Evolutionary conservation across 192 early-diverging fungal species (phyloP).

Genomic region (Podila verticillata): DNA sequence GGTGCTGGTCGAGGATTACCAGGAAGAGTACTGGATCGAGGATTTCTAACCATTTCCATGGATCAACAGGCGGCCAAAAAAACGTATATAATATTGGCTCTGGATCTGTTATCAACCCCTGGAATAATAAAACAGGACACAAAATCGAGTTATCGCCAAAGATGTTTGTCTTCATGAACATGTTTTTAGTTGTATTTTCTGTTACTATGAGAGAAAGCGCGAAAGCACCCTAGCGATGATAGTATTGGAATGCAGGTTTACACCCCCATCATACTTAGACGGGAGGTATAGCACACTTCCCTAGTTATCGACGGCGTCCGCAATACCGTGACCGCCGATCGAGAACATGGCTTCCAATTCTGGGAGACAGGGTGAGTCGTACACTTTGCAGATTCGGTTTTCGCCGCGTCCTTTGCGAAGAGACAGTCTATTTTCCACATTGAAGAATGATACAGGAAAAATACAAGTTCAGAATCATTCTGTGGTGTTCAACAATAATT

Average conservation of each 20-base stretch:
- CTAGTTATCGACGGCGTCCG: slow-evolving; percentile 78
- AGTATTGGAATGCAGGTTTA: too few species aligned
- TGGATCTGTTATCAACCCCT: too few species aligned
- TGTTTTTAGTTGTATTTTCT: too few species aligned
- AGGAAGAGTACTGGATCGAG: slow-evolving; percentile 58
- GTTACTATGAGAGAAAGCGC: not conserved
- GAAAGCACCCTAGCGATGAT: not conserved
- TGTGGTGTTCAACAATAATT: too few species aligned
- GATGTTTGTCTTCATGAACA: too few species aligned
- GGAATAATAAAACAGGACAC: too few species aligned
- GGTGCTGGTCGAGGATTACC: slow-evolving; percentile 68
- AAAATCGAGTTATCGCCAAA: too few species aligned
- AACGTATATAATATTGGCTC: not conserved
- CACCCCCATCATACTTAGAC: not conserved
- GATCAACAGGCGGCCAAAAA: too few species aligned
- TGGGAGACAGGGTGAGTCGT: slow-evolving; percentile 94
- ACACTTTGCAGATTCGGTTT: slow-evolving; percentile 94
- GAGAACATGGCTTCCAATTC: slow-evolving; percentile 94
- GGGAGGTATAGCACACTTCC: not conserved
- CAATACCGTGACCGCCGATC: slow-evolving; percentile 90
- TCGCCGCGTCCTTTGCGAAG: slow-evolving; percentile 93
- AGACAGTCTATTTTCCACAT: slow-evolving; percentile 69
- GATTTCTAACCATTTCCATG: slow-evolving; percentile 14
- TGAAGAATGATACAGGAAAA: not conserved
- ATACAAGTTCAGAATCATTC: not conserved